phyloP scores from a whole-genome alignment of 345 rosid genomes.

The Gynandropsis gynandra region DNA sequence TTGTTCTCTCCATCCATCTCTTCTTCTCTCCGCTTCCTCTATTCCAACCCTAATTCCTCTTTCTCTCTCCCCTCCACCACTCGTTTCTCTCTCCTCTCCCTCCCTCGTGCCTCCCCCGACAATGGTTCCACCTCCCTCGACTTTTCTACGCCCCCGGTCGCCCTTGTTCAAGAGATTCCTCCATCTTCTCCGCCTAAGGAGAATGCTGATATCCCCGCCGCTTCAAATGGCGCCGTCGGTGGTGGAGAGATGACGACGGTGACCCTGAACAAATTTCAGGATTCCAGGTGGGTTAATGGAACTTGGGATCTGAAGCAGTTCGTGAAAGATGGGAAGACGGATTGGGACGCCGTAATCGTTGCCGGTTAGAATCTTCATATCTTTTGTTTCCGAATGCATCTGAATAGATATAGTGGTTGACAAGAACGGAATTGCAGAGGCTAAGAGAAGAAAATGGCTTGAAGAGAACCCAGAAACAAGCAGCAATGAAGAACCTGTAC shows the following conservation, averaged over 20 bases:
- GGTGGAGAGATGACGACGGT: conserved; percentile 26
- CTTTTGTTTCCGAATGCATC: not conserved
- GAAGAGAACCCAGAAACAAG: conserved; percentile 78
- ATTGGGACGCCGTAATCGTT: conserved; percentile 95
- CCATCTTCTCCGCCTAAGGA: not conserved
- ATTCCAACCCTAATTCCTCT: conserved; percentile 29
- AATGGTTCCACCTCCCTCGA: conserved; percentile 42
- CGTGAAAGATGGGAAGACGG: conserved; percentile 52
- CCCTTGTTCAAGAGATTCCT: conserved; percentile 6
- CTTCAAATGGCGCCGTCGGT: conserved; percentile 19
- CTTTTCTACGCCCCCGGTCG: conserved; percentile 17
- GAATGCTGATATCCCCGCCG: conserved; percentile 17
- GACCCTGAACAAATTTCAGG: conserved; percentile 39
- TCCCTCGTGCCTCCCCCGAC: conserved; percentile 42
- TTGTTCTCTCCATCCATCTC: conserved; percentile 44
- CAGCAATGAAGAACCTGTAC: conserved; percentile 68
- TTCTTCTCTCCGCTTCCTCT: conserved; percentile 28
- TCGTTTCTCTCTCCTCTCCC: conserved; percentile 26
- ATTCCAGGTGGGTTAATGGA: conserved; percentile 73
- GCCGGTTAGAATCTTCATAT: conserved; percentile 49
- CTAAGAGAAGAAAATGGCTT: conserved; percentile 88
- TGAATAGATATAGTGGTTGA: not conserved
- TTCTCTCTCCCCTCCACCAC: conserved; percentile 34
- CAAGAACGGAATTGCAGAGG: conserved; percentile 44
- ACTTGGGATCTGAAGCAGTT: conserved; percentile 93